These are phyloP conservation scores for Termitomyces sp. DNA, from an alignment of 768 basidiomycete genomes.

Conservation along the genomic window DNA sequence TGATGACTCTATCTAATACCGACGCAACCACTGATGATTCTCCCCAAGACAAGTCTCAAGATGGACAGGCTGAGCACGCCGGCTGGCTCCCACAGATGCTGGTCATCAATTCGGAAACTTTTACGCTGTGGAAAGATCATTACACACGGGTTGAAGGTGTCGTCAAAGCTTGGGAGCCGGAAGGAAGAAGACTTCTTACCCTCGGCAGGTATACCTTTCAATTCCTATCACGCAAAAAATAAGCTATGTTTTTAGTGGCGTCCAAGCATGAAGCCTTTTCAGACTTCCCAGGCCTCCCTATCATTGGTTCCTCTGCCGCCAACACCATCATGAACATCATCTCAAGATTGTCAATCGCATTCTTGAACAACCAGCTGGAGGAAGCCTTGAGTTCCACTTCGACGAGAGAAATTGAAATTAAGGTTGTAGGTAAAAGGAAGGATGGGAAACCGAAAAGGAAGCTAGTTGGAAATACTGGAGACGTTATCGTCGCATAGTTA, in stretches of 20 bases:
- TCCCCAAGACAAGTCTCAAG: conserved; percentile 4
- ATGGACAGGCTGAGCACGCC: neutral
- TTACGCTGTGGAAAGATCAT: conserved; percentile 77
- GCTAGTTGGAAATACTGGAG: conserved; percentile 35
- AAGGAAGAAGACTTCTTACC: conserved; percentile 38
- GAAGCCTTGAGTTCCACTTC: conserved; percentile 22
- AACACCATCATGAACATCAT: conserved; percentile 28
- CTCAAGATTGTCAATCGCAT: conserved; percentile 32
- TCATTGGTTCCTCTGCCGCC: conserved; percentile 28
- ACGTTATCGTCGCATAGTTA: conserved; percentile 33
- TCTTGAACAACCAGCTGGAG: conserved; percentile 35
- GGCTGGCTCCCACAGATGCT: conserved; percentile 35
- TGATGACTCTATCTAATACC: conserved; percentile 7
- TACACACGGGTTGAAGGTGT: conserved; percentile 53
- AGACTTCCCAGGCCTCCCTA: conserved; percentile 40
- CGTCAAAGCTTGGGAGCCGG: conserved; percentile 48
- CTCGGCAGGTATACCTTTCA: conserved; percentile 29
- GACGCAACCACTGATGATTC: neutral
- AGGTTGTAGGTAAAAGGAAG: conserved; percentile 34
- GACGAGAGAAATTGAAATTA: conserved; percentile 30
- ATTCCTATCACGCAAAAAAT: neutral
- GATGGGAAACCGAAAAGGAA: conserved; percentile 40
- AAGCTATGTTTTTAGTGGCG: conserved; percentile 24
- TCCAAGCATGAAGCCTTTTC: conserved; percentile 42
- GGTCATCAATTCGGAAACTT: conserved; percentile 72